These are phyloP conservation scores for Stephania cephalantha DNA, from an alignment of 164 flowering plant species.

Conservation along the genomic window DNA sequence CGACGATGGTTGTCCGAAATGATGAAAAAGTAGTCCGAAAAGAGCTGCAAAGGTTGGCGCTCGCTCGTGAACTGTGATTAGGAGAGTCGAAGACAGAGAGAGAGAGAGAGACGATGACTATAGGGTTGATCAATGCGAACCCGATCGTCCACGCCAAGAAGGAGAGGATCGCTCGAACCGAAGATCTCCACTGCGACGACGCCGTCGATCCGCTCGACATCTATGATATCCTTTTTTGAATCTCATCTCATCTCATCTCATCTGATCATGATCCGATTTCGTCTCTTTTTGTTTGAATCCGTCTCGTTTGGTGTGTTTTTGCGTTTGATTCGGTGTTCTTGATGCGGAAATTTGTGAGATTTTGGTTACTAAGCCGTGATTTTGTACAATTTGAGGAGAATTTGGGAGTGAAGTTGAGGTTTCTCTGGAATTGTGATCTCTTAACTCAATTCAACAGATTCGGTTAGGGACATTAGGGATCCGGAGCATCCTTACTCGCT, in stretches of 20 bases:
- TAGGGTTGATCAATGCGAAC: conserved; percentile 69
- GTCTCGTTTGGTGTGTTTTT: background rate
- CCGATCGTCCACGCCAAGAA: conserved; percentile 82
- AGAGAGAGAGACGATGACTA: conserved; percentile 39
- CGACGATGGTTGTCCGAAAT: background rate
- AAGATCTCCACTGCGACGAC: conserved; percentile 47
- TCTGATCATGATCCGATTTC: background rate
- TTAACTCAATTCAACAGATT: conserved; percentile 42
- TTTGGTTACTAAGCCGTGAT: background rate
- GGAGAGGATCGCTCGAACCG: conserved; percentile 60
- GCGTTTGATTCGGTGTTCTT: background rate
- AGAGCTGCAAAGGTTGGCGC: background rate
- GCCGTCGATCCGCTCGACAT: conserved; percentile 74
- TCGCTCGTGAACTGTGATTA: background rate
- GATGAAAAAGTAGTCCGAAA: background rate
- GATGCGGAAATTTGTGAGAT: background rate
- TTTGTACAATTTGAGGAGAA: background rate
- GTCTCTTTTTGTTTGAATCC: background rate
- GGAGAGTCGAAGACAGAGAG: background rate
- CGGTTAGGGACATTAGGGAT: conserved; percentile 77
- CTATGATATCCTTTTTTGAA: conserved; percentile 61
- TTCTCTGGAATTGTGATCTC: conserved; percentile 12
- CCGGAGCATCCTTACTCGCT: conserved; percentile 80
- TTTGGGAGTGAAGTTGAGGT: no score
- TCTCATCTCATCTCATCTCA: background rate